Conservation (phyloP, 2,329 filamentous ascomycete genomes). For the Pseudocercospora fijiensis region DNA sequence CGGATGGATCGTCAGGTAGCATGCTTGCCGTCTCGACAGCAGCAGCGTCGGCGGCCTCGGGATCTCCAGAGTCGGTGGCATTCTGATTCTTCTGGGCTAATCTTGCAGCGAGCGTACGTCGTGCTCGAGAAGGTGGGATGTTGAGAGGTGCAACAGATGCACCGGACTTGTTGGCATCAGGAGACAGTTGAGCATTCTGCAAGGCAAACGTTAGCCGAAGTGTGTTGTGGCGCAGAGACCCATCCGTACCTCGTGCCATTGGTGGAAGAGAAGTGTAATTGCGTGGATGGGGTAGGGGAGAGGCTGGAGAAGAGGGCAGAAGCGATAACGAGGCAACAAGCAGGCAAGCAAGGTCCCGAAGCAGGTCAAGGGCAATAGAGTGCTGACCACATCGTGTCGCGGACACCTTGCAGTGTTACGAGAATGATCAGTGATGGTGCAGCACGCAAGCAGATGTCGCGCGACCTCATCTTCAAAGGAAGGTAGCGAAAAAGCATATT, state of each 20-base stretch:
- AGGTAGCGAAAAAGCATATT: slow-evolving; percentile 8
- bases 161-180: slow-evolving; percentile 27
- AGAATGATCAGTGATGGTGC: slow-evolving; percentile 2
- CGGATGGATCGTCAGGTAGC: slow-evolving; percentile 31
- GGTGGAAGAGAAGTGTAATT: background rate
- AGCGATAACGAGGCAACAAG: slow-evolving; percentile 10
- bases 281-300: background rate
- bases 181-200: slow-evolving; percentile 10
- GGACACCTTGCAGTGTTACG: background rate
- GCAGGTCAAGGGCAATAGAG: background rate
- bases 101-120: slow-evolving; percentile 84
- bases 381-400: slow-evolving; percentile 11
- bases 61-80: slow-evolving; percentile 34
- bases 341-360: slow-evolving; percentile 7
- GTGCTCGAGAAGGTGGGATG: slow-evolving; percentile 79
- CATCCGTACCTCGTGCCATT: slow-evolving; percentile 9
- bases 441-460: background rate
- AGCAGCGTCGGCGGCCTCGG: slow-evolving; percentile 35
- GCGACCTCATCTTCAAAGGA: slow-evolving; percentile 15
- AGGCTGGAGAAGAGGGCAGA: background rate
- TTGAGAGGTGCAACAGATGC: slow-evolving; percentile 72
- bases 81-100: slow-evolving; percentile 56
- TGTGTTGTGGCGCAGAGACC: slow-evolving; percentile 7
- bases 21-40: slow-evolving; percentile 35
- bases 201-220: slow-evolving; percentile 9